Evolutionary conservation across 2,329 filamentous ascomycete genomes (phyloP).

Genomic region (Calonectria pauciramosa): DNA sequence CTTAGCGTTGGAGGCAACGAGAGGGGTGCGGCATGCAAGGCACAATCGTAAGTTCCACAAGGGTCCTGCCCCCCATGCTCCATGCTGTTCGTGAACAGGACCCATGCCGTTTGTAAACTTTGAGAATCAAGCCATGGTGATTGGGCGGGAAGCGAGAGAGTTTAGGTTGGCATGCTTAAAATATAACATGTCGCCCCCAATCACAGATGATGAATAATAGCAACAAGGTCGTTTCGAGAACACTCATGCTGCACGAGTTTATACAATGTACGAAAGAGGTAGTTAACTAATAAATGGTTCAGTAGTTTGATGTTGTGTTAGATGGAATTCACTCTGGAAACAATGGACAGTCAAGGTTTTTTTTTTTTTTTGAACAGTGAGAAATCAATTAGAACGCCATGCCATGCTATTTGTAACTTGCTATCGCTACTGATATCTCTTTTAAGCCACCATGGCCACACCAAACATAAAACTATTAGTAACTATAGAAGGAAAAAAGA

Average conservation of each 20-base stretch:
- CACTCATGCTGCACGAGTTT: background rate
- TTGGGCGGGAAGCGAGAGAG: background rate
- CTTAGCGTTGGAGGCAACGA: background rate
- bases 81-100: background rate
- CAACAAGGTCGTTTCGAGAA: background rate
- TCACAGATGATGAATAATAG: background rate
- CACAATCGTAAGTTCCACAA: background rate
- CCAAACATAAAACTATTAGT: slow-evolving; percentile 1
- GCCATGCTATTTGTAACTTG: slow-evolving; percentile 35
- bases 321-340: background rate
- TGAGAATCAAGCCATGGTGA: background rate
- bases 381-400: slow-evolving; percentile 38
- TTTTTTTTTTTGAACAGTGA: slow-evolving; percentile 21
- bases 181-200: background rate
- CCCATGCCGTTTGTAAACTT: background rate
- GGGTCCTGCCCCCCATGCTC: too few species aligned
- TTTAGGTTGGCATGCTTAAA: background rate
- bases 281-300: background rate
- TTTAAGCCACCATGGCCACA: slow-evolving; percentile 3
- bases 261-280: background rate
- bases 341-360: background rate
- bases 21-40: background rate
- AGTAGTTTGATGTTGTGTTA: background rate
- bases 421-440: slow-evolving; percentile 27
- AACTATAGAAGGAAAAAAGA: slow-evolving; percentile 1